A percentile compares a stretch with the other conserved stretches of the same genome.
These are phyloP conservation scores for Penicillium fimorum DNA, from an alignment of 495 filamentous ascomycete genomes.

Conservation along the genomic window DNA sequence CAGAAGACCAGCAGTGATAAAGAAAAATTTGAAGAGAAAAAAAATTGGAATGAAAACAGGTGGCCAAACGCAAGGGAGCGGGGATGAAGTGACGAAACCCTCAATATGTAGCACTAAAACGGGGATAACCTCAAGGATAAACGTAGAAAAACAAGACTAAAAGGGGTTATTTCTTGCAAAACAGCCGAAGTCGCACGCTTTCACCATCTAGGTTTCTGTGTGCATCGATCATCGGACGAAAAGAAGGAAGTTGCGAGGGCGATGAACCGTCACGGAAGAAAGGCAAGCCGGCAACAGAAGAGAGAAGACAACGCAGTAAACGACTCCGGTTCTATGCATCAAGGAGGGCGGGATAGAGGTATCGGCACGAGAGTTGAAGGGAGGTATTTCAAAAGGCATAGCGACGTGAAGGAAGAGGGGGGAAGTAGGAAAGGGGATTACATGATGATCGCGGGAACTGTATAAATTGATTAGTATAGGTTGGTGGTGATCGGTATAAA, in stretches of 20 bases:
- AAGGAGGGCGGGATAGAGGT: constrained; percentile 27
- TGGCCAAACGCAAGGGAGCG: constrained; percentile 17
- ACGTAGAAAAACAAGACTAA: constrained; percentile 21
- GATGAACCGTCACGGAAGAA: constrained; percentile 16
- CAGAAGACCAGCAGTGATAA: constrained; percentile 16
- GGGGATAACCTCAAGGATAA: constrained; percentile 12
- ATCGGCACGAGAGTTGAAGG: constrained; percentile 23
- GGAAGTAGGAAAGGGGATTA: constrained; percentile 41
- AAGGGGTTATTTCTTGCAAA: constrained; percentile 26
- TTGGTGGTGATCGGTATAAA: neutral
- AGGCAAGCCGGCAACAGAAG: constrained; percentile 24
- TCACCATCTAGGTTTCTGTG: constrained; percentile 29
- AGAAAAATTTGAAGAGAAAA: constrained; percentile 1
- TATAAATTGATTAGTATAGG: constrained; percentile 15
- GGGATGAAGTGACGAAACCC: constrained; percentile 11
- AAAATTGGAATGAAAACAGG: constrained; percentile 9
- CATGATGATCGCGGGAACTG: constrained; percentile 84
- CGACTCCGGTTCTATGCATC: constrained; percentile 48
- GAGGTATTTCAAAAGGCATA: constrained; percentile 25
- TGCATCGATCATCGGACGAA: constrained; percentile 24
- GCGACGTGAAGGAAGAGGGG: constrained; percentile 29
- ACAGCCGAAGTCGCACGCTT: constrained; percentile 17
- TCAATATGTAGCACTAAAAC: constrained; percentile 13
- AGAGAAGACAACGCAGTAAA: constrained; percentile 36
- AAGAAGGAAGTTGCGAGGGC: constrained; percentile 19